These are phyloP conservation scores for Aspergillus sp. DNA, from an alignment of 2,329 filamentous ascomycete genomes.

Conservation along the genomic window DNA sequence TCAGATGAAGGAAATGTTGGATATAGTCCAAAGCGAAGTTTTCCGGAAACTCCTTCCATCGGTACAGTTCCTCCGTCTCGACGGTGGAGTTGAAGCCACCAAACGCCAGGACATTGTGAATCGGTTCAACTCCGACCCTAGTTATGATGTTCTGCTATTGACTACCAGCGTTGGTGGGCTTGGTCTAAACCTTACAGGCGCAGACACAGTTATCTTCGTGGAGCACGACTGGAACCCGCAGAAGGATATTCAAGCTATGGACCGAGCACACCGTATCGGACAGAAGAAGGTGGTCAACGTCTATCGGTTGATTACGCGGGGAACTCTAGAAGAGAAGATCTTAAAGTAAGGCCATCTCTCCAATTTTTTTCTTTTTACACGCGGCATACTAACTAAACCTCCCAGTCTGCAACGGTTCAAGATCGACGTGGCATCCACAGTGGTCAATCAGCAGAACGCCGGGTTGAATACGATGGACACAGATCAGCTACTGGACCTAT, in stretches of 20 bases:
- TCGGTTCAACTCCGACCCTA: conserved; percentile 96
- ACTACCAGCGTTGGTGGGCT: conserved; percentile 95
- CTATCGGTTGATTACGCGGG: conserved; percentile 92
- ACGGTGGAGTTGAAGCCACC: conserved; percentile 87
- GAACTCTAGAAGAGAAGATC: conserved; percentile 98
- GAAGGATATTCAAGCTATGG: conserved; percentile 98
- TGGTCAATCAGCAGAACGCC: conserved; percentile 98
- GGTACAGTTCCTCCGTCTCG: conserved; percentile 90
- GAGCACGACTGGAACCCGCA: conserved; percentile 99
- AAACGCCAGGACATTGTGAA: conserved; percentile 98
- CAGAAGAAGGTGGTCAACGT: conserved; percentile 99
- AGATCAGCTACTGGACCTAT: conserved; percentile 94
- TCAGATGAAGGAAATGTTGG: conserved; percentile 99
- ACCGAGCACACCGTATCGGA: conserved; percentile 94
- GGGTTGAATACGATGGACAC: conserved; percentile 96
- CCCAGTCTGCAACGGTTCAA: conserved; percentile 93
- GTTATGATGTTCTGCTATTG: conserved; percentile 88
- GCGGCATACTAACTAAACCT: conserved; percentile 25
- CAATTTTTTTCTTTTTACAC: background rate
- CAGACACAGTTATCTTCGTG: conserved; percentile 98
- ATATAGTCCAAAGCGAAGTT: conserved; percentile 96
- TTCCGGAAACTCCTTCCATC: conserved; percentile 86
- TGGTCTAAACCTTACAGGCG: conserved; percentile 91
- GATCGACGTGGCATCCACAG: conserved; percentile 95
- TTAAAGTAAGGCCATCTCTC: conserved; percentile 59